Base-by-base conservation (phyloP, 2,329 filamentous ascomycete genomes). In the Coniella lustricola region DNA sequence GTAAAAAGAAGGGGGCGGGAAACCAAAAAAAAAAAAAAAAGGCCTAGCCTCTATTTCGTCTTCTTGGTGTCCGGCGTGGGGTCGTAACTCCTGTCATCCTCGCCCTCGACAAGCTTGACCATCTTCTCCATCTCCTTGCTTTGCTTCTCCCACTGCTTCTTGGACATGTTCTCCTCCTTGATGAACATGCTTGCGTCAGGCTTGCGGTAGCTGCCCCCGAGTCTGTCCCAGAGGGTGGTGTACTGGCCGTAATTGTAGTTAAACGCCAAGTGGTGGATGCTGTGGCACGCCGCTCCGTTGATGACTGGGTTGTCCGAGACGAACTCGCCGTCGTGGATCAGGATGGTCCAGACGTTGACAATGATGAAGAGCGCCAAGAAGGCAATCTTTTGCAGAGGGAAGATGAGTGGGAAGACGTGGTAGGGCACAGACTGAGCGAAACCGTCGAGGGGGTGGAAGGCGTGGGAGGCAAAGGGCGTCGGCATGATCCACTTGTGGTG, bases 401-500 rank as follows among this genome's bases (percentile, higher is more conserved):
- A 93, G 60, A 96, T 66, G 69, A 96, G 89, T 3, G 90, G 89
- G 72, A 91, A 96, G 57, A 95, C 59, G 70, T 97, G 91, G 72
- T 97, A 97, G 1, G 91, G 91, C 40, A 95, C 65, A 52, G 85
- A 87, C 72, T 97, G 91, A 10, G 82, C 77, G 69, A 85, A 96
- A 62, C 91, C 91, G 63, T 97, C 91, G 45, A 96, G 66, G 1
- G 91, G 90, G 72, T 97, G 90, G 78, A 97, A 97, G 50, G 91
- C 91, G 63, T 95, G 87, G 58, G 85, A 90, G 36, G 91, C 90
- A 65, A 81, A 96, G 0, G 91, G 91, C 3, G 89, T 95, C 3
- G 91, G 91, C 88, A 96, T 94, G 69, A 97, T 96, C 91, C 91
- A 97, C 74, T 95, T 96, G 82, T 97, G 91, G 70, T 97, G 91